Evolutionary conservation across 129 eudicot genomes (phyloP), one percentile per base, ranked within the genome.

Genomic region (sunflower (Helianthus annuus)): DNA sequence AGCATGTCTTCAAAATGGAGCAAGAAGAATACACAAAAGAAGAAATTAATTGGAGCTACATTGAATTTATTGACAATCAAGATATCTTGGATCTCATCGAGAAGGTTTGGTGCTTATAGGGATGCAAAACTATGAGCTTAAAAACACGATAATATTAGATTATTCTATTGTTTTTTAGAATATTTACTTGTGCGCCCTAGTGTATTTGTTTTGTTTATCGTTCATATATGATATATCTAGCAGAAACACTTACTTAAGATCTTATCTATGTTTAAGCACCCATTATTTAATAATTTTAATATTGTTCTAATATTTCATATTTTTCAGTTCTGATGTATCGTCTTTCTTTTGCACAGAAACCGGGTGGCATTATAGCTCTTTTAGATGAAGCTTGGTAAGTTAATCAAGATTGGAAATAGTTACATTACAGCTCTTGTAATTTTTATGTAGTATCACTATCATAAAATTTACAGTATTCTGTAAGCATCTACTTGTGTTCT

Each of bases 321-420:
- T n/a, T 70, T 46, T 57, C 74, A 52, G 66, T 72, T 70, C 75
- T 73, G 64, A 75, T 58, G 10, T 62, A 56, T 74, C 32, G 48
- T 81, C 17, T 79, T 77, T 70, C 54, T 45, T 16, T 63, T 82
- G 76, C 77, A 59, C 84, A 95, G 99, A 95, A 95, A 87, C 97
- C 97, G 5, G 99, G 99, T 62, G 99, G 99, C 74, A 95, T 95
- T 66, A 95, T 95, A 69, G 91, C 99, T 77, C 99, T 95, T 82
- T 91, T 95, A 15, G 99, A 95, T 72, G 97, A 95, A 91, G 99
- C 99, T 74, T 95, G 99, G 99, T 95, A 88, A 88, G 97, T 79
- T 39, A 54, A 54, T 55, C 68, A 44, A 38, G 57, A 45, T 51
- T 58, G 58, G 12, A 17, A 4, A 6, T 66, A 46, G 34, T 42